Evolutionary conservation across 495 filamentous ascomycete genomes (phyloP).

Genomic region (Annulohypoxylon stygium): DNA sequence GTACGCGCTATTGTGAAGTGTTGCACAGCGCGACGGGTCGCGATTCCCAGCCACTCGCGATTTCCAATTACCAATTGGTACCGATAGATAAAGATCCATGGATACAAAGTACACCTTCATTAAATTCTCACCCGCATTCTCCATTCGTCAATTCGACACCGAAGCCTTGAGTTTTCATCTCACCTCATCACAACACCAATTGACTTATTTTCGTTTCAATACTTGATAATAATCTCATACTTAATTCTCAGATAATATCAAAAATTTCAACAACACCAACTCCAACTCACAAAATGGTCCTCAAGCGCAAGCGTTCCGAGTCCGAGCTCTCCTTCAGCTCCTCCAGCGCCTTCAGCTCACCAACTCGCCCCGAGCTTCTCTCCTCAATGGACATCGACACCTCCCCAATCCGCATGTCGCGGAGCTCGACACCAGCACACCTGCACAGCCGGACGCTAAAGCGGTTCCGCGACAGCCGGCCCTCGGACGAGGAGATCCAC

Average conservation of each 20-base stretch:
- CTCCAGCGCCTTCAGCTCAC: constrained; percentile 55
- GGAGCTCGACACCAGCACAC: constrained; percentile 39
- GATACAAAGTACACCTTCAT: constrained; percentile 22
- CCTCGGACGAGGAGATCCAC: constrained; percentile 62
- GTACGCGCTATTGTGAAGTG: not conserved
- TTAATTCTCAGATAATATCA: not conserved
- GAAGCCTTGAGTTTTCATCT: constrained; percentile 13
- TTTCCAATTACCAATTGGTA: constrained; percentile 21
- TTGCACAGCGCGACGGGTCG: constrained; percentile 40
- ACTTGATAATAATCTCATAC: not conserved
- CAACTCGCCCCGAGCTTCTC: constrained; percentile 43
- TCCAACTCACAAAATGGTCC: constrained; percentile 53
- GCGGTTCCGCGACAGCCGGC: constrained; percentile 63
- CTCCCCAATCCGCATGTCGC: constrained; percentile 26
- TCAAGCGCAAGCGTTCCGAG: constrained; percentile 67
- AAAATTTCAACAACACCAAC: not conserved
- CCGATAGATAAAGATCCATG: constrained; percentile 13
- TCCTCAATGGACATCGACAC: constrained; percentile 36
- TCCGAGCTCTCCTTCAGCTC: constrained; percentile 58
- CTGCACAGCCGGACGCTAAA: constrained; percentile 63
- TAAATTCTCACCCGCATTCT: constrained; percentile 32
- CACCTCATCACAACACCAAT: constrained; percentile 25
- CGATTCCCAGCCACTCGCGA: constrained; percentile 36
- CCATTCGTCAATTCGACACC: constrained; percentile 35
- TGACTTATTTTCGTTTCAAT: not conserved